phyloP scores from a whole-genome alignment of 139 green algal genomes.

The Volvox reticuliferus region DNA sequence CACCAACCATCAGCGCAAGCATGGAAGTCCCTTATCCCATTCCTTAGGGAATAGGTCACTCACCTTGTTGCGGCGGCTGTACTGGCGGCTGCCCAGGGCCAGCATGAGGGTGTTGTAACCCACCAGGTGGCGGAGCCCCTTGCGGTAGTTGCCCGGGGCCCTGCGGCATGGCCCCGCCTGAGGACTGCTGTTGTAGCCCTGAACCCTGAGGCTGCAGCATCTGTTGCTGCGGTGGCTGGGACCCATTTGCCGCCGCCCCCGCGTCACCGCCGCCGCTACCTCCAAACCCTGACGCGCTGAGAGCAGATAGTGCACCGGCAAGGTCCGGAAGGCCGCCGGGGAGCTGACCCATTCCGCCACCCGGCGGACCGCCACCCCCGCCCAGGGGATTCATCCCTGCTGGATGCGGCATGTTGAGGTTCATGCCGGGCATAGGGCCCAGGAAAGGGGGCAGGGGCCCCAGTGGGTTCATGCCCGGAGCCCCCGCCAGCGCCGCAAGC shows the following conservation, averaged over 20 bases:
- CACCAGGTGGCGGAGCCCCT: neutral
- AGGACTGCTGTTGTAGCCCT: conserved; percentile 2
- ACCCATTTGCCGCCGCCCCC: neutral
- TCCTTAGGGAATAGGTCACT: too few species aligned
- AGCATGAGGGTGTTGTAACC: neutral
- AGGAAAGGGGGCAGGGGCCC: neutral
- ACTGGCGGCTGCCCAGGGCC: neutral
- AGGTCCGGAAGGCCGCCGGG: conserved; percentile 12
- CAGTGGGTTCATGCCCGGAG: conserved; percentile 2
- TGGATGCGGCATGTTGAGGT: neutral
- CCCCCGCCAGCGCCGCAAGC: neutral
- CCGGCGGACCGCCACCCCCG: neutral
- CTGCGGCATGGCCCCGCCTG: neutral
- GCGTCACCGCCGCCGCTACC: neutral
- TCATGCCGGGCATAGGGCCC: conserved; percentile 1
- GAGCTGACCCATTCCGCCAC: conserved; percentile 16
- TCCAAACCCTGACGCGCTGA: conserved; percentile 11
- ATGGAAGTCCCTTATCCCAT: neutral
- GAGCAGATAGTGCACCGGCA: conserved; percentile 15
- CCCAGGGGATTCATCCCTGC: conserved; percentile 1
- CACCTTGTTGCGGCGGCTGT: neutral
- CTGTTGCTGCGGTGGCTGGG: neutral
- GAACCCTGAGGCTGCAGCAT: neutral
- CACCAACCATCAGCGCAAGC: too few species aligned
- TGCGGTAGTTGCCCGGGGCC: neutral